phyloP scores from a whole-genome alignment of 768 basidiomycete genomes.

The Filobasidium floriforme region DNA sequence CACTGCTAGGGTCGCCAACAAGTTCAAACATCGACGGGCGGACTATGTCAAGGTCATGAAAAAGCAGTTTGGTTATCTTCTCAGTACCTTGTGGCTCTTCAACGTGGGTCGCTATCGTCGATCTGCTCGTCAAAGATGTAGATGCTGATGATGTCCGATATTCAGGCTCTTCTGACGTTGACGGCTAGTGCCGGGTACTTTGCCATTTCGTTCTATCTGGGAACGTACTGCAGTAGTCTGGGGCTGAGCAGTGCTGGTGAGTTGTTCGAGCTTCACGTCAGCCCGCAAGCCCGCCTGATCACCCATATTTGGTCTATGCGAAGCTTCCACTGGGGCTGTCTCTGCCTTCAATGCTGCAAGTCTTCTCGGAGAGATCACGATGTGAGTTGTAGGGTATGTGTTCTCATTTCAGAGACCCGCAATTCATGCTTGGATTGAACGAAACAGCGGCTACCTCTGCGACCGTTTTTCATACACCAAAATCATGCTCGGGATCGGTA shows the following conservation, averaged over 20 bases:
- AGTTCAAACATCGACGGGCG: not conserved
- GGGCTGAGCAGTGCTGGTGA: constrained; percentile 4
- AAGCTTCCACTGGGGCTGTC: not conserved
- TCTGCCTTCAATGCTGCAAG: constrained; percentile 6
- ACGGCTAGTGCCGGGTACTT: not conserved
- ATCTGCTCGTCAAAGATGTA: not conserved
- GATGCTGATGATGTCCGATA: not conserved
- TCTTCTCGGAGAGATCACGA: constrained; percentile 1
- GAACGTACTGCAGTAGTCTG: not conserved
- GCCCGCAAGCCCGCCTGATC: not conserved
- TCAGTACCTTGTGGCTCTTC: not conserved
- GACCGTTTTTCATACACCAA: constrained; percentile 4
- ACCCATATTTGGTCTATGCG: not conserved
- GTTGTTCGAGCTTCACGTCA: not conserved
- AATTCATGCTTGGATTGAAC: not conserved
- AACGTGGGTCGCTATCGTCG: not conserved
- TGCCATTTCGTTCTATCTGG: constrained; percentile 7
- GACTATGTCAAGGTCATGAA: not conserved
- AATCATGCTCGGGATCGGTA: constrained; percentile 2
- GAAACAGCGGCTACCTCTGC: constrained; percentile 3
- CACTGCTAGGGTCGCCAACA: not conserved
- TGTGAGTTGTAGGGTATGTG: not conserved
- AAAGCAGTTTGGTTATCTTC: constrained; percentile 1
- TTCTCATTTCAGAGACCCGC: not conserved
- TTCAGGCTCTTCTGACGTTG: constrained; percentile 3